phyloP scores from a whole-genome alignment of 225 moss, liverwort and hornwort species.

The Climacium dendroides region DNA sequence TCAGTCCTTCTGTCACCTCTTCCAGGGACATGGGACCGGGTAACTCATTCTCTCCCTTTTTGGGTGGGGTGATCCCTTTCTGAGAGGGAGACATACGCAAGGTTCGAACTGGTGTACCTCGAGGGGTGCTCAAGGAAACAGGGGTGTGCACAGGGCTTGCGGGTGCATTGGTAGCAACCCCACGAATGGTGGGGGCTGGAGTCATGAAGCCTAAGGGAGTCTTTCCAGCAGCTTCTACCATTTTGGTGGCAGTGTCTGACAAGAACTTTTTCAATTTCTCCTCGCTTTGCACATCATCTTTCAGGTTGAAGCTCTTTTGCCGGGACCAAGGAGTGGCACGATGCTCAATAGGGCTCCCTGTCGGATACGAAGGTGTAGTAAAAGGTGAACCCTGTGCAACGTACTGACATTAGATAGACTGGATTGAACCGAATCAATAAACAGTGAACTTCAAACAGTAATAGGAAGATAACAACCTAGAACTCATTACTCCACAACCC shows the following conservation, averaged over 20 bases:
- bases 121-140: constrained; percentile 51
- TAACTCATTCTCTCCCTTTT: constrained; percentile 81
- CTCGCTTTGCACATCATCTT: constrained; percentile 63
- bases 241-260: constrained; percentile 63
- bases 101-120: constrained; percentile 56
- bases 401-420: background rate
- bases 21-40: constrained; percentile 87
- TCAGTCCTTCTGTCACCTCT: constrained; percentile 61
- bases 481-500: background rate
- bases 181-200: constrained; percentile 61
- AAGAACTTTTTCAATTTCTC: constrained; percentile 66
- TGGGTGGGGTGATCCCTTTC: constrained; percentile 74
- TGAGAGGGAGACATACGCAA: constrained; percentile 79
- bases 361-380: constrained; percentile 20
- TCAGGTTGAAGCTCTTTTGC: constrained; percentile 32
- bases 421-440: background rate
- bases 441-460: background rate
- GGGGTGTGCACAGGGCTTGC: constrained; percentile 35
- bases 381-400: constrained; percentile 33
- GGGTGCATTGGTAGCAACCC: constrained; percentile 22
- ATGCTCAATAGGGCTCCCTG: constrained; percentile 38
- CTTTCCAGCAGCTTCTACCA: constrained; percentile 48
- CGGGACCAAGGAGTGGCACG: constrained; percentile 43
- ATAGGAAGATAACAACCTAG: background rate
- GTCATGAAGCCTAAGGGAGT: constrained; percentile 37